Evolutionary conservation across 2,329 filamentous ascomycete species (phyloP).

Genomic region (Graphiopsis chlorocephala): DNA sequence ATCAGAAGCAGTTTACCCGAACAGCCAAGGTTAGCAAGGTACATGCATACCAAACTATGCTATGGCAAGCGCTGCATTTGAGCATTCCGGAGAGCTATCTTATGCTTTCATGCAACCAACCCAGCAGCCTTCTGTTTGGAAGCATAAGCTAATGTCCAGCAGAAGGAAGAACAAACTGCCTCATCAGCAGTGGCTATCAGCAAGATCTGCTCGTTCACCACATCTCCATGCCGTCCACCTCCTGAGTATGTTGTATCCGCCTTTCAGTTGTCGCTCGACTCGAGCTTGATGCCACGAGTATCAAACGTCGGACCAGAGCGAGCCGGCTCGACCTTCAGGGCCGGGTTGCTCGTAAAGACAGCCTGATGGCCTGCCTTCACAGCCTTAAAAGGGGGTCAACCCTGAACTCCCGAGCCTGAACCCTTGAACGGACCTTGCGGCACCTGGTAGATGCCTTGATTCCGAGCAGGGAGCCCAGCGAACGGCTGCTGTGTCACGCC

Average conservation of each 20-base stretch:
- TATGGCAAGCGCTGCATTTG: not conserved
- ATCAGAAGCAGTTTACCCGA: too few species aligned
- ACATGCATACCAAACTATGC: not conserved
- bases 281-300: not conserved
- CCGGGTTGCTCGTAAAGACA: not conserved
- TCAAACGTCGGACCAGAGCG: not conserved
- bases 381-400: not conserved
- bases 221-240: not conserved
- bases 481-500: not conserved
- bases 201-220: not conserved
- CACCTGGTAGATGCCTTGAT: not conserved
- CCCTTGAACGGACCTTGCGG: not conserved
- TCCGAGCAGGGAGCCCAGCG: not conserved
- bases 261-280: not conserved
- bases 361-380: not conserved
- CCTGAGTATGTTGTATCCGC: not conserved
- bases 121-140: not conserved
- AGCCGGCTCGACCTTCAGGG: not conserved
- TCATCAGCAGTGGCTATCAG: not conserved
- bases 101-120: not conserved
- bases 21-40: not conserved
- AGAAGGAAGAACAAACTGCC: not conserved
- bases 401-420: not conserved
- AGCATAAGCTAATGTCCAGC: not conserved
- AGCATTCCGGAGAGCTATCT: not conserved